Evolutionary conservation across 1,284 basidiomycete genomes (phyloP).

Genomic region (Melampsora americana): DNA sequence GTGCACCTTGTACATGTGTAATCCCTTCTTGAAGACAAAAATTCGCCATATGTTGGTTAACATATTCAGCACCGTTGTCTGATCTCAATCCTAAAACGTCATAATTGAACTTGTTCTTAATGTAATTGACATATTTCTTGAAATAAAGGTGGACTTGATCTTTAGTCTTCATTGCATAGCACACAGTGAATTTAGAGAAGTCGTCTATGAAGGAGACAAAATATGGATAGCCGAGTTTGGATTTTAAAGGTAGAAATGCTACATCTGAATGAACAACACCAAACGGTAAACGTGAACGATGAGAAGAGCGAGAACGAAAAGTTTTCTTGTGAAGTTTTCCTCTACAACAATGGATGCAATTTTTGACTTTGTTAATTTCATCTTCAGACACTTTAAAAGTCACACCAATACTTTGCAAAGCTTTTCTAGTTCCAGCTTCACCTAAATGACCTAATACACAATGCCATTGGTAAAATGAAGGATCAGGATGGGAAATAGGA

Average conservation of each 20-base stretch:
- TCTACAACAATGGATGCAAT: neutral
- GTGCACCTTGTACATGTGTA: too few relatives aligned
- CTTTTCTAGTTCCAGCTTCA: neutral
- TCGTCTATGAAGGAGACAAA: too few relatives aligned
- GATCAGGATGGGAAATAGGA: neutral
- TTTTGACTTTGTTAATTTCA: neutral
- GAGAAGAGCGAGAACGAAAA: neutral
- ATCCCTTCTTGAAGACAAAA: too few relatives aligned
- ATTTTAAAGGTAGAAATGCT: too few relatives aligned
- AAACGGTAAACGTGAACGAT: neutral
- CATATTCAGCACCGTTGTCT: conserved; percentile 23
- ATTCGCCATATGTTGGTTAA: neutral
- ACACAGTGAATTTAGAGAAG: too few relatives aligned
- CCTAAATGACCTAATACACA: neutral
- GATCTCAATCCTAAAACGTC: neutral
- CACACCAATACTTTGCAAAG: neutral
- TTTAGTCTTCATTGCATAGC: conserved; percentile 15
- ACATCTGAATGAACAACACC: too few relatives aligned
- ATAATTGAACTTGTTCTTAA: neutral
- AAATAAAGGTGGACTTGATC: conserved; percentile 48
- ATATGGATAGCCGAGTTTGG: too few relatives aligned
- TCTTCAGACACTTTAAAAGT: neutral
- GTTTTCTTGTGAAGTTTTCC: conserved; percentile 1
- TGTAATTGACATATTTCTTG: conserved; percentile 48
- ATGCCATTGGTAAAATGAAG: neutral